Evolutionary conservation across 495 filamentous ascomycete genomes (phyloP), one percentile per base, ranked within the genome.

Genomic region (Annulohypoxylon bovei): DNA sequence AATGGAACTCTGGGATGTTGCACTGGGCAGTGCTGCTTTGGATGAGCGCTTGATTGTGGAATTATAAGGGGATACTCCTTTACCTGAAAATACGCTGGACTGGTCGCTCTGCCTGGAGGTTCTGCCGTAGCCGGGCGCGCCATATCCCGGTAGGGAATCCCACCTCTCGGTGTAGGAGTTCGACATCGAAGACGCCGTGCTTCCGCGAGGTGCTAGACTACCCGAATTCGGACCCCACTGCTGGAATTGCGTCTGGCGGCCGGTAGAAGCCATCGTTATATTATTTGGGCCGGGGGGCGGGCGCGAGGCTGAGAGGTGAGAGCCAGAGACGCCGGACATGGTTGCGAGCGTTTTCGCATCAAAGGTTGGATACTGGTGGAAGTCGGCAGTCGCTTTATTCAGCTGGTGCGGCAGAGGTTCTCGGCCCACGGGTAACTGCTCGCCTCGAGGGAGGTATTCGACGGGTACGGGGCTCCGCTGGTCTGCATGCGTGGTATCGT

Each of bases 311-410:
- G 88, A 87, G 23, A 86, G 84, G 69, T 92, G 88, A 11, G 89
- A 85, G 55, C 81, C 82, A 18, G 80, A 75, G 66, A 84, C 84
- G 30, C 81, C 82, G 20, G 80, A 75, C 67, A 84, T 84, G 28
- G 78, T 78, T 58, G 81, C 74, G 20, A 82, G 81, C 39, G 79
- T 73, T 35, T 79, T 73, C 14, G 88, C 84, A 61, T 91, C 88
- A 81, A 91, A 90, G 18, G 85, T 86, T 6, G 94, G 93, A 79
- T 97, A 97, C 74, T 97, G 95, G 78, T 98, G 93, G 75, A 88
- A 98, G 74, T 98, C 95, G 49, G 84, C 85, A 20, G 87, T 88
- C 55, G 85, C 82, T 78, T 92, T 93, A 77, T 91, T 94, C 35
- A 96, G 79, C 74, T 94, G 91, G 79, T 93, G 91, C 14, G 94